phyloP scores from a whole-genome alignment of 805 yeast species.

The Ogataea sp. region DNA sequence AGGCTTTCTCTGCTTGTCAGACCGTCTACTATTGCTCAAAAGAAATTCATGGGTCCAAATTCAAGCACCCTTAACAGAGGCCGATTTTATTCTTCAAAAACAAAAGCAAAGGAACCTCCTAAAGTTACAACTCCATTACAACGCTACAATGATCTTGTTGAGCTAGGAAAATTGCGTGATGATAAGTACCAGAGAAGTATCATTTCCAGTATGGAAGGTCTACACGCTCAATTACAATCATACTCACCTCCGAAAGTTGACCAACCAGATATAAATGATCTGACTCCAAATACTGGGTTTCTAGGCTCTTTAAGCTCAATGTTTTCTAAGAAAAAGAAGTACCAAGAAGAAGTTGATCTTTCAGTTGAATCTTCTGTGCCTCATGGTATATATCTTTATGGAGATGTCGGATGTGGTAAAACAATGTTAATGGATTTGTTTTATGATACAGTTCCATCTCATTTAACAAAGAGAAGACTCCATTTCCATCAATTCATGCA shows the following conservation, averaged over 20 bases:
- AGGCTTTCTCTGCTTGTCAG: no score
- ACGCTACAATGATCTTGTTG: constrained; percentile 20
- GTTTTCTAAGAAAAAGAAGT: constrained; percentile 11
- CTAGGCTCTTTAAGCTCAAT: constrained; percentile 24
- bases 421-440: constrained; percentile 98
- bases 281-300: constrained; percentile 43
- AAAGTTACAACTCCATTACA: constrained; percentile 23
- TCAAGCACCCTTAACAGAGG: no score
- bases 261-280: constrained; percentile 36
- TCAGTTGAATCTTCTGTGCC: constrained; percentile 38
- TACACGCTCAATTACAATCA: constrained; percentile 43
- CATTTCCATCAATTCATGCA: constrained; percentile 99
- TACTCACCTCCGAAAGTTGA: constrained; percentile 59
- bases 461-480: constrained; percentile 68
- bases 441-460: constrained; percentile 72
- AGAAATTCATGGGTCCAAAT: no score
- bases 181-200: constrained; percentile 79
- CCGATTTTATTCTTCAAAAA: background rate
- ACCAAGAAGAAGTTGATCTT: constrained; percentile 3
- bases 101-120: background rate
- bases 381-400: constrained; percentile 83
- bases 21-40: no score
- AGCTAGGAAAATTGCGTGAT: constrained; percentile 44
- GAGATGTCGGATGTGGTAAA: constrained; percentile 98
- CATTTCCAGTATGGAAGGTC: constrained; percentile 47